Percentiles rank a stretch among this genome's conserved stretches.
phyloP scores from a whole-genome alignment of 2,329 filamentous ascomycete genomes.

The Exophiala spinifera region DNA sequence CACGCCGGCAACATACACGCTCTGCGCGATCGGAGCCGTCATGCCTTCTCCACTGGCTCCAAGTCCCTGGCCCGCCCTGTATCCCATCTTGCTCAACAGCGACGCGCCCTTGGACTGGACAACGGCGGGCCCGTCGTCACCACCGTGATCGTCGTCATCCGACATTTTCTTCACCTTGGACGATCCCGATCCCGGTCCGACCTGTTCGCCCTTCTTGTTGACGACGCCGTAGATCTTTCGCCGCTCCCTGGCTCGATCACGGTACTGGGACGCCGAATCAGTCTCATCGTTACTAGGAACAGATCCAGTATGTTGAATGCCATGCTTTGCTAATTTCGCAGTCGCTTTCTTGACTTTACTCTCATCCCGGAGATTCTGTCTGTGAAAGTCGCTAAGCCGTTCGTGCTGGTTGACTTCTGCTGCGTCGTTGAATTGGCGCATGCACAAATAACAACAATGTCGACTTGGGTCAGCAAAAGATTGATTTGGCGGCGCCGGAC shows the following conservation, averaged over 20 bases:
- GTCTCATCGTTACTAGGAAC: no score
- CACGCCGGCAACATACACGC: constrained; percentile 50
- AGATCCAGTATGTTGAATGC: constrained; percentile 28
- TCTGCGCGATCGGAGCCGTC: constrained; percentile 46
- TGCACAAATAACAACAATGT: constrained; percentile 61
- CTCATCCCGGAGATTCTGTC: constrained; percentile 53
- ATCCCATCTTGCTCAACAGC: constrained; percentile 52
- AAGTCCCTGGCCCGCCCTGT: constrained; percentile 46
- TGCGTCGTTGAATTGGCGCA: constrained; percentile 55
- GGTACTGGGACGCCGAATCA: constrained; percentile 37
- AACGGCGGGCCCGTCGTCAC: constrained; percentile 27
- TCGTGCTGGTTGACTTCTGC: constrained; percentile 60
- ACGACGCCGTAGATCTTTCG: constrained; percentile 43
- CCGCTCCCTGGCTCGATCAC: constrained; percentile 47
- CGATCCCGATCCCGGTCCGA: constrained; percentile 12
- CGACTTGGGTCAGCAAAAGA: constrained; percentile 61
- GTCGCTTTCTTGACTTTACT: constrained; percentile 42
- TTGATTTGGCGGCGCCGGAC: constrained; percentile 47
- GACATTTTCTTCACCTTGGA: constrained; percentile 8
- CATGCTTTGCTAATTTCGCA: constrained; percentile 44
- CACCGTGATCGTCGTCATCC: constrained; percentile 5
- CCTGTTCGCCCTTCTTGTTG: constrained; percentile 31
- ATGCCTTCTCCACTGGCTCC: constrained; percentile 48
- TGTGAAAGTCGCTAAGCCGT: constrained; percentile 56
- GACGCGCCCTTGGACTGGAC: constrained; percentile 50